These are phyloP conservation scores for Lactarius evosmus DNA, from an alignment of 768 basidiomycete genomes.

Conservation along the genomic window DNA sequence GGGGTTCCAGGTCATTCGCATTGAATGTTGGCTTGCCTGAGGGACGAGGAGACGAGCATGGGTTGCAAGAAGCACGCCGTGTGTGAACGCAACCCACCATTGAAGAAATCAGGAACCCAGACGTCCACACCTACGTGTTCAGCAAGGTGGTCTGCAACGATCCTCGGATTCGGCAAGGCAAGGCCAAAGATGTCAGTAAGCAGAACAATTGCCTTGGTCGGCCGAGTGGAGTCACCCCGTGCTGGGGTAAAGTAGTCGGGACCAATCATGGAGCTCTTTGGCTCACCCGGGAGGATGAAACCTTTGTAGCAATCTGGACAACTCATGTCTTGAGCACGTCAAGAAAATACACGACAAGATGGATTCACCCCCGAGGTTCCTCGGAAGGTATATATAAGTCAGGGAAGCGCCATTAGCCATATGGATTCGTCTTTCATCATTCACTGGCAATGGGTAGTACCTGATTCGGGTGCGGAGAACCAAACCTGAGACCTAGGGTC, in stretches of 20 bases:
- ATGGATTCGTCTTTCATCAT: background rate
- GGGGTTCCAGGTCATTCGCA: conserved; percentile 32
- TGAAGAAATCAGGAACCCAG: conserved; percentile 61
- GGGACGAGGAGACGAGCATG: background rate
- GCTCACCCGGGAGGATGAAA: conserved; percentile 44
- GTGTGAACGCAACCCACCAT: conserved; percentile 37
- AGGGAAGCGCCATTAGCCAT: background rate
- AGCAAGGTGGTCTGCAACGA: conserved; percentile 55
- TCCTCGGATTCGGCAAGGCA: conserved; percentile 48
- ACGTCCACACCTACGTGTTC: conserved; percentile 52
- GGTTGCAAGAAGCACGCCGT: background rate
- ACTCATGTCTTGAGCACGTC: conserved; percentile 22
- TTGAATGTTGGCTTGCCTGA: conserved; percentile 35
- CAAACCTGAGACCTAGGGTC: too few species aligned
- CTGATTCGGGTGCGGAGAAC: too few species aligned
- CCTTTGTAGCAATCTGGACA: conserved; percentile 41
- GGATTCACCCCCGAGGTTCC: background rate
- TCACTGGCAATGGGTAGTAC: too few species aligned
- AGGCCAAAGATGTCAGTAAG: conserved; percentile 59
- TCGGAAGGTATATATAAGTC: background rate
- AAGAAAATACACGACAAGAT: background rate
- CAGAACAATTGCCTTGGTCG: conserved; percentile 46
- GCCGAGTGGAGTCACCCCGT: conserved; percentile 17
- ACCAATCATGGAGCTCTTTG: conserved; percentile 41
- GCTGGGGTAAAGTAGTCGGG: conserved; percentile 46